Percentiles rank a stretch among this genome's conserved stretches.
Conservation (phyloP, 2,329 filamentous ascomycete species). For the Conoideocrella luteorostrata region DNA sequence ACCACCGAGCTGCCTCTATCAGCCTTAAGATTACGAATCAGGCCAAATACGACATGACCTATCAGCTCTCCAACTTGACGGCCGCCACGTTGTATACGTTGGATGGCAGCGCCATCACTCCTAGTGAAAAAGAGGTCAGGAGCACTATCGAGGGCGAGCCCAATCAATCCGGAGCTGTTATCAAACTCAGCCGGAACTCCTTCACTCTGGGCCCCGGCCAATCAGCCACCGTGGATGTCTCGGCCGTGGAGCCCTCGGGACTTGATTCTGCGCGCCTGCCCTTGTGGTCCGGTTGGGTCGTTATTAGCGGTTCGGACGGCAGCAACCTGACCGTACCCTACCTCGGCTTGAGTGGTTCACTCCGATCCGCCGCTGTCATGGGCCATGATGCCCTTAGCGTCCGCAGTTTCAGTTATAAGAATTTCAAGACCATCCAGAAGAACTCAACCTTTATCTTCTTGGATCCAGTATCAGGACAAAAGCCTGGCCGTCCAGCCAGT, state of each 20-base stretch:
- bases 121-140: no score
- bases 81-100: neutral
- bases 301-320: conserved; percentile 7
- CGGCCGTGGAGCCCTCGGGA: neutral
- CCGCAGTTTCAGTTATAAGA: no score
- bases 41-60: neutral
- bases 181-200: conserved; percentile 7
- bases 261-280: conserved; percentile 4
- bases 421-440: no score
- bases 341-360: conserved; percentile 6
- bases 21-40: neutral
- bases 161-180: conserved; percentile 5
- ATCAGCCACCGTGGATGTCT: conserved; percentile 1
- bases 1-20: neutral
- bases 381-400: no score
- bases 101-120: no score
- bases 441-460: no score
- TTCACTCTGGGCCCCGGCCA: conserved; percentile 3
- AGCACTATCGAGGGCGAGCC: no score
- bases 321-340: conserved; percentile 9
- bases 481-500: no score
- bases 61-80: neutral
- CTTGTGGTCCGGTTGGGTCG: conserved; percentile 10
- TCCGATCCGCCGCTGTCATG: no score
- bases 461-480: no score